A percentile compares a stretch with the other conserved stretches of the same genome.
phyloP scores from a whole-genome alignment of 2,329 filamentous ascomycete genomes.

The Sporothrix inflata region DNA sequence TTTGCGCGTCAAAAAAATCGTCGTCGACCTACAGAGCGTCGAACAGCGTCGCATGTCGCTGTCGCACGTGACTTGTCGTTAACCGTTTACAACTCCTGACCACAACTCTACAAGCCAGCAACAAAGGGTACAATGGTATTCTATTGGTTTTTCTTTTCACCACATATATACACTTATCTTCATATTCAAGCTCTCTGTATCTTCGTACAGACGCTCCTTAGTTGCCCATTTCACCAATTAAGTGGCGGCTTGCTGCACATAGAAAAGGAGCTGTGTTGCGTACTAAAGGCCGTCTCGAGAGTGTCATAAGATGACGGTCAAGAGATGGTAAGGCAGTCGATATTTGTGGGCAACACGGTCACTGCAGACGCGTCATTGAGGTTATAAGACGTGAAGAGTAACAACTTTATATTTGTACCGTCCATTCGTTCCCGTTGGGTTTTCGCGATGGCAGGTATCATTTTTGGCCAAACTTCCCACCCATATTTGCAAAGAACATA shows the following conservation, averaged over 20 bases:
- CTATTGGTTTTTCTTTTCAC: too few relatives aligned
- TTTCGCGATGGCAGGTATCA: not conserved
- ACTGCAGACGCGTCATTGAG: not conserved
- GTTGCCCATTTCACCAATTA: too few relatives aligned
- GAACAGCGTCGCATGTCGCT: not conserved
- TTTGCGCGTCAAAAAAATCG: not conserved
- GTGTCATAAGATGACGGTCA: too few relatives aligned
- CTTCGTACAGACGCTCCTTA: too few relatives aligned
- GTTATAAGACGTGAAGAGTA: not conserved
- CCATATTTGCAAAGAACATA: not conserved
- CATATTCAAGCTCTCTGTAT: too few relatives aligned
- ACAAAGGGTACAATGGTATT: too few relatives aligned
- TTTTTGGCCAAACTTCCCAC: constrained; percentile 12
- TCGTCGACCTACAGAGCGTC: not conserved
- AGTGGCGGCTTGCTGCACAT: too few relatives aligned
- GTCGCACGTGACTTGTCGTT: not conserved
- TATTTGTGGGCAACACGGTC: not conserved
- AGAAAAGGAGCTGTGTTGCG: too few relatives aligned
- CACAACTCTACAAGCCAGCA: not conserved
- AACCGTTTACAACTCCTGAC: not conserved
- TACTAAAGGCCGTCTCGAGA: too few relatives aligned
- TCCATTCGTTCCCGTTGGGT: not conserved
- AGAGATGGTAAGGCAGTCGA: too few relatives aligned
- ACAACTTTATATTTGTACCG: not conserved
- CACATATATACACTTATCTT: too few relatives aligned